phyloP scores from a whole-genome alignment of 1,139 yeast genomes.

The Suhomyces chickasaworum region DNA sequence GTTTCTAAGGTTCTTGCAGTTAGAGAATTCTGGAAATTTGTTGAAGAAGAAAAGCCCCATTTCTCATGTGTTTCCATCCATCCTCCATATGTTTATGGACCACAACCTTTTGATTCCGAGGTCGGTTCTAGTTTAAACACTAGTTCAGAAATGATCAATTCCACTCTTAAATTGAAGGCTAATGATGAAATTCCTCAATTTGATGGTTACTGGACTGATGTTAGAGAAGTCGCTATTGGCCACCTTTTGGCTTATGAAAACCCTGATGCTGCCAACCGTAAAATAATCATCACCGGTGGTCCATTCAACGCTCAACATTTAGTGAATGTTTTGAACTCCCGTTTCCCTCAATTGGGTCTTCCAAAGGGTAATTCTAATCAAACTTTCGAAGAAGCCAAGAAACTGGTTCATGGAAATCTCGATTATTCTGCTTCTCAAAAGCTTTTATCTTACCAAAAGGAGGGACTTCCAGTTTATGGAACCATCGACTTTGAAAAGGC shows the following conservation, averaged over 20 bases:
- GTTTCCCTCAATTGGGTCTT: constrained; percentile 12
- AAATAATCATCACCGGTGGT: constrained; percentile 9
- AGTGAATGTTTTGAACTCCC: constrained; percentile 29
- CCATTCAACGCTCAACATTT: constrained; percentile 28
- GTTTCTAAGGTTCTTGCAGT: constrained; percentile 1
- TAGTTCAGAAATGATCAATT: constrained; percentile 1
- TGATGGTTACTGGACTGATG: constrained; percentile 17
- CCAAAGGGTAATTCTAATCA: background rate
- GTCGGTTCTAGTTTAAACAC: background rate
- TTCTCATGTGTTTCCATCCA: background rate
- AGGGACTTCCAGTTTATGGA: background rate
- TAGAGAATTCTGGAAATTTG: background rate
- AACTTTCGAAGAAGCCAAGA: background rate
- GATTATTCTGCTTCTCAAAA: constrained; percentile 40
- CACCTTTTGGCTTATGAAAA: constrained; percentile 17
- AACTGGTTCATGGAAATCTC: constrained; percentile 10
- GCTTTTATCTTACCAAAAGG: constrained; percentile 39
- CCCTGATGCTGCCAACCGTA: constrained; percentile 12
- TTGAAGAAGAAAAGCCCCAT: constrained; percentile 1
- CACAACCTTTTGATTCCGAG: constrained; percentile 1
- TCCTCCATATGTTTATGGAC: constrained; percentile 1
- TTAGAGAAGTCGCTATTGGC: constrained; percentile 18
- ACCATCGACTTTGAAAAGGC: constrained; percentile 33
- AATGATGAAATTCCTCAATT: constrained; percentile 14
- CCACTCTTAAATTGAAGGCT: constrained; percentile 16